Conservation (phyloP, 2,329 filamentous ascomycete genomes). For the Davidsoniella neocaledoniae region DNA sequence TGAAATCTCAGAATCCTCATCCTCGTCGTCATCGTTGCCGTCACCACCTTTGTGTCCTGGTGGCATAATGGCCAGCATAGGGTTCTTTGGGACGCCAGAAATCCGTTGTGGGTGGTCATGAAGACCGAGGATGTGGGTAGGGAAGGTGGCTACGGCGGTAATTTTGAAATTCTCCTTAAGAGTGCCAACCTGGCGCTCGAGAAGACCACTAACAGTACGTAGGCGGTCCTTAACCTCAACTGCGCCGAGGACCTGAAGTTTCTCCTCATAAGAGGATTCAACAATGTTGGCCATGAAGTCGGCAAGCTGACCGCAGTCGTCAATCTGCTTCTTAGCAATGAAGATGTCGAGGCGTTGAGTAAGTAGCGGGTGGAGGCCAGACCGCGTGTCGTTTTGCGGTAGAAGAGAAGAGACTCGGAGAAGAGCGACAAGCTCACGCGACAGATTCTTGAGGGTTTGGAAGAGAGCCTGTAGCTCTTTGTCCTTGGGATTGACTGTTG, state of each 20-base stretch:
- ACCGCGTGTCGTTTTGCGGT: conserved; percentile 45
- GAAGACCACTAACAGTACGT: conserved; percentile 64
- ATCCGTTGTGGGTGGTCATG: conserved; percentile 16
- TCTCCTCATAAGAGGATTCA: conserved; percentile 78
- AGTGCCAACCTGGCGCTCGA: conserved; percentile 64
- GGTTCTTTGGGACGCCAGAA: conserved; percentile 18
- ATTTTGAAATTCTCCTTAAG: conserved; percentile 83
- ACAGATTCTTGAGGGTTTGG: conserved; percentile 63
- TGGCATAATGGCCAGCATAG: conserved; percentile 21
- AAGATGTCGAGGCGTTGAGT: conserved; percentile 74
- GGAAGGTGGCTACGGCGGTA: conserved; percentile 55
- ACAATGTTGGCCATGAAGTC: conserved; percentile 96
- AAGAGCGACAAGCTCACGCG: conserved; percentile 70
- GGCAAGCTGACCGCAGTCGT: conserved; percentile 70
- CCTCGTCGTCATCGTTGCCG: conserved; percentile 49
- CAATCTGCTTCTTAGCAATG: conserved; percentile 65
- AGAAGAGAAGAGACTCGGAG: conserved; percentile 75
- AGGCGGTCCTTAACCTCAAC: conserved; percentile 63
- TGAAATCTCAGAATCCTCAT: conserved; percentile 77
- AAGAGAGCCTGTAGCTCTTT: conserved; percentile 55
- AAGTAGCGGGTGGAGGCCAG: conserved; percentile 63
- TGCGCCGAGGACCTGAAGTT: conserved; percentile 69
- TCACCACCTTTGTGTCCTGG: conserved; percentile 17
- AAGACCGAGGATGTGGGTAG: conserved; percentile 35
- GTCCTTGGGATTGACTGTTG: conserved; percentile 24